Evolutionary conservation across 2,329 filamentous ascomycete genomes (phyloP), one percentile per base, ranked within the genome.

Genomic region (Aphanocladium album): DNA sequence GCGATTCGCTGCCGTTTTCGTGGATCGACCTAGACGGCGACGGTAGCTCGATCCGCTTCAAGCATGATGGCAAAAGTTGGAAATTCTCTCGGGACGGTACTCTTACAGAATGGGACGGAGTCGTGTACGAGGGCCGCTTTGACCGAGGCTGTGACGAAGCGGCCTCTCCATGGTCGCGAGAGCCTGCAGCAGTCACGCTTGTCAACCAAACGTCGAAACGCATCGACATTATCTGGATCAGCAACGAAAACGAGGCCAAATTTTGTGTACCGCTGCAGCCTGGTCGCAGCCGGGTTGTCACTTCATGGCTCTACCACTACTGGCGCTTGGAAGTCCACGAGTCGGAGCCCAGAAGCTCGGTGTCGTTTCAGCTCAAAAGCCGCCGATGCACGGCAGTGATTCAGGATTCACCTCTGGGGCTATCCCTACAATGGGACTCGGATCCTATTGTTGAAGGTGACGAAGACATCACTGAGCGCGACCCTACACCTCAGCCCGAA

Each of bases 201-300:
- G 55, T 68, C 52, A 71, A 71, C 49, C 65, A 63, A 0, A 70
- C 66, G 1, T 60, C 62, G 1, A 60, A 51, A 5, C 51, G 56
- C 11, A 50, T 71, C 21, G 62, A 57, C 5, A 60, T 64, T 21
- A 67, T 62, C 6, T 71, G 69, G 67, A 67, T 71, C 19, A 63
- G 66, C 47, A 67, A 65, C 60, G 30, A 65, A 4, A 64, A 61
- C 2, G 64, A 66, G 8, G 25, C 65, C 14, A 33, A 59, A 1
- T 60, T 57, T 16, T 69, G 67, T 19, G 53, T 50, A 19, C 41
- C 14, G 12, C 52, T 53, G 21, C 54, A 55, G 3, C 30, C 19
- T 17, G 52, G 21, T 11, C 14, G 30, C 25, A 57, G 19, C 9
- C 55, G 21, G 4, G 33, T 50, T 7, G 21, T 63, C n/a, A 43